phyloP scores from a whole-genome alignment of 768 basidiomycete genomes.

The Serendipita sp. region DNA sequence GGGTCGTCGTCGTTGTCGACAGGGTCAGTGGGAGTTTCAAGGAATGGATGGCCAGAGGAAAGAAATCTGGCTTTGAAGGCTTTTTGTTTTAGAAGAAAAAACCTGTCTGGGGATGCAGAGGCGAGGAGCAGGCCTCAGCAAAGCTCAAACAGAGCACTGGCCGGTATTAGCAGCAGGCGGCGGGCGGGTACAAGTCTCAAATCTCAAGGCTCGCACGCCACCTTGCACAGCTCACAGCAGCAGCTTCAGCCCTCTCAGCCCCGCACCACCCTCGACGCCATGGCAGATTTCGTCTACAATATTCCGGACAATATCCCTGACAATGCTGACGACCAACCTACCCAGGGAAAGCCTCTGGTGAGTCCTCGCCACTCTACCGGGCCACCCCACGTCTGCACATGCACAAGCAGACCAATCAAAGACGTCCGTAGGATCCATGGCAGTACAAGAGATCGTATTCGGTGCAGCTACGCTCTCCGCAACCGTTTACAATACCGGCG shows the following conservation, averaged over 20 bases:
- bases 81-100: not conserved
- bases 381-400: not conserved
- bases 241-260: not conserved
- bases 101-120: not conserved
- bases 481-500: slow-evolving; percentile 46
- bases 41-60: not conserved
- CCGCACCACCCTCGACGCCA: not conserved
- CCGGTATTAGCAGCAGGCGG: not conserved
- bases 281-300: not conserved
- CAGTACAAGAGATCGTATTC: slow-evolving; percentile 39
- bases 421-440: slow-evolving; percentile 23
- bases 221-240: not conserved
- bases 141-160: not conserved
- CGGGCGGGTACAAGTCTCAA: not conserved
- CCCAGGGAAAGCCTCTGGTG: slow-evolving; percentile 23
- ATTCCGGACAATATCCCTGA: slow-evolving; percentile 27
- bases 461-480: slow-evolving; percentile 56
- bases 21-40: not conserved
- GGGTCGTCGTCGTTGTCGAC: not conserved
- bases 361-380: slow-evolving; percentile 9
- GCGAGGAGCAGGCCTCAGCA: not conserved
- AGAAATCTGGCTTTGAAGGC: not conserved
- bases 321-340: slow-evolving; percentile 26
- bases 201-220: not conserved
- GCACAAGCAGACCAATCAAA: slow-evolving; percentile 11